Percentiles rank a stretch among this genome's conserved stretches.
These are phyloP conservation scores for Leccinum subgranulosum DNA, from an alignment of 768 basidiomycete genomes.

Conservation along the genomic window DNA sequence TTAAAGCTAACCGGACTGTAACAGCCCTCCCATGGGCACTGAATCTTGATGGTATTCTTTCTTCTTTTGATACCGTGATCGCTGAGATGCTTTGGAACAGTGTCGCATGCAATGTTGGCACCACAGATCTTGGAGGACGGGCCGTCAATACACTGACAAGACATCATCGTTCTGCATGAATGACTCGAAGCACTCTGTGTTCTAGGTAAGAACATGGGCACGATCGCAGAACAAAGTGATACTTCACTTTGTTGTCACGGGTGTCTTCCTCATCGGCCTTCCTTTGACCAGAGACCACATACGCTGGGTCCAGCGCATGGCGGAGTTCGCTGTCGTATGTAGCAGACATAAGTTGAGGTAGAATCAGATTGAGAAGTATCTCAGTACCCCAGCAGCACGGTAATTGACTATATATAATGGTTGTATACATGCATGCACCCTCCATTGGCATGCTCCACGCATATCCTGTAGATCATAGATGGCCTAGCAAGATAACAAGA, in stretches of 20 bases:
- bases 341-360: neutral
- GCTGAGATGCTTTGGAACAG: neutral
- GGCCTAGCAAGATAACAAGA: no score
- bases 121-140: neutral
- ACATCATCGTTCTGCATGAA: neutral
- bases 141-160: neutral
- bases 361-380: no score
- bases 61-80: neutral
- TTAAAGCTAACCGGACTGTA: neutral
- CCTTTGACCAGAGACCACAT: neutral
- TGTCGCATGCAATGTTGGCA: neutral
- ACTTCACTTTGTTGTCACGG: neutral
- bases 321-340: neutral
- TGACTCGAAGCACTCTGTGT: neutral
- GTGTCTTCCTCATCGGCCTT: neutral
- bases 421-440: no score
- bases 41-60: neutral
- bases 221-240: neutral
- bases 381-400: no score
- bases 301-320: neutral
- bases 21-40: neutral
- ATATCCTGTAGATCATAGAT: no score
- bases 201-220: neutral
- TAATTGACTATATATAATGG: no score
- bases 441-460: no score